A percentile compares a stretch with the other conserved stretches of the same genome.
phyloP scores from a whole-genome alignment of 805 yeast species.

The Wickerhamomyces sydowiorum region DNA sequence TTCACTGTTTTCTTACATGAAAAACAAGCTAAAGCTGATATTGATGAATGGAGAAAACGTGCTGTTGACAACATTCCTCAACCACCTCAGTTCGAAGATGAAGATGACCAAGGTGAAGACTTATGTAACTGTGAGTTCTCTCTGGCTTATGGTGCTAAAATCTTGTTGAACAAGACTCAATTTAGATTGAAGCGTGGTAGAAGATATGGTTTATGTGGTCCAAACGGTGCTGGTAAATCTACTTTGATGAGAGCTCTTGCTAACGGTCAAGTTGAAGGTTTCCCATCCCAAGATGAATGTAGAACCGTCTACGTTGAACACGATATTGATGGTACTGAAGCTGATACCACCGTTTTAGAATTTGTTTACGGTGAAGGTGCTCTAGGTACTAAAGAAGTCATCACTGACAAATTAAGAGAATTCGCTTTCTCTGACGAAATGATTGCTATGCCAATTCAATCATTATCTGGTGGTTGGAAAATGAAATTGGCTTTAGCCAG shows the following conservation, averaged over 20 bases:
- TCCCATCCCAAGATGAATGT: slow-evolving; percentile 99
- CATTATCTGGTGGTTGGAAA: slow-evolving; percentile 99
- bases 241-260: slow-evolving; percentile 97
- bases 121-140: slow-evolving; percentile 99
- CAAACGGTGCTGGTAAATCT: slow-evolving; percentile 99
- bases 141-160: slow-evolving; percentile 99
- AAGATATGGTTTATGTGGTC: slow-evolving; percentile 99
- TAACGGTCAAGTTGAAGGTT: slow-evolving; percentile 98
- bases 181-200: slow-evolving; percentile 98
- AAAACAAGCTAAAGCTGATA: slow-evolving; percentile 80
- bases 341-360: slow-evolving; percentile 90
- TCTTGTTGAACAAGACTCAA: slow-evolving; percentile 98
- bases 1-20: slow-evolving; percentile 95
- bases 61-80: slow-evolving; percentile 98
- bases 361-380: slow-evolving; percentile 83
- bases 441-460: slow-evolving; percentile 89
- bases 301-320: slow-evolving; percentile 99
- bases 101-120: slow-evolving; percentile 98
- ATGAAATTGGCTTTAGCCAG: slow-evolving; percentile 99
- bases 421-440: slow-evolving; percentile 93
- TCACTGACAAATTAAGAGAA: slow-evolving; percentile 72
- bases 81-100: slow-evolving; percentile 93
- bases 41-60: slow-evolving; percentile 92
- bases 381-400: slow-evolving; percentile 60
- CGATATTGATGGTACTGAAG: slow-evolving; percentile 97